Percentiles rank a stretch among this genome's conserved stretches.
Evolutionary conservation across 1,284 basidiomycete genomes (phyloP).

Genomic region (Omphalotus olearius): DNA sequence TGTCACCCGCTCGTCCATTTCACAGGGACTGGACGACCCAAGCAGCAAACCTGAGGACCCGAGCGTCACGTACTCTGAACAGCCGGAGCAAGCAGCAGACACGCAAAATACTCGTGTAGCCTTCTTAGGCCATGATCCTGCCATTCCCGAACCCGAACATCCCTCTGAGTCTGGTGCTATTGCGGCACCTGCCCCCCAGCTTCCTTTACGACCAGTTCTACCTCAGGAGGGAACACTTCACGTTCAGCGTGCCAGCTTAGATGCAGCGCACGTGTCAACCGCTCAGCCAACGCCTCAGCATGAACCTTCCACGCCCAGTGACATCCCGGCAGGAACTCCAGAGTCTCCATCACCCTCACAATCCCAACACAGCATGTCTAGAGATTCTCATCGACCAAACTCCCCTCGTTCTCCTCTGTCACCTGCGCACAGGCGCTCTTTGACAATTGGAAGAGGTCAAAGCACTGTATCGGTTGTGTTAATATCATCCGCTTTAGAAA

Average conservation of each 20-base stretch:
- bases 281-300: not conserved
- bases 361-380: not conserved
- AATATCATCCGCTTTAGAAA: conserved; percentile 84
- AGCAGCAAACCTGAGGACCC: not conserved
- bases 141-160: not conserved
- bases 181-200: conserved; percentile 2
- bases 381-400: conserved; percentile 3
- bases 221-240: not conserved
- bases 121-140: not conserved
- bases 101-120: not conserved
- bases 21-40: not conserved
- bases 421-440: conserved; percentile 43
- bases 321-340: not conserved
- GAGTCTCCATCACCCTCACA: not conserved
- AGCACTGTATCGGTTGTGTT: conserved; percentile 72
- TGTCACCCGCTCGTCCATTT: not conserved
- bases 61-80: not conserved
- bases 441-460: conserved; percentile 67
- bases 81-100: not conserved
- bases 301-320: not conserved
- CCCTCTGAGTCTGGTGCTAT: not conserved
- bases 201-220: not conserved
- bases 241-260: not conserved
- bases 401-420: conserved; percentile 6
- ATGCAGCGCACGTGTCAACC: not conserved